These are phyloP conservation scores for Chlamydomonas schloesseri DNA, from an alignment of 139 green algal genomes.

Conservation along the genomic window DNA sequence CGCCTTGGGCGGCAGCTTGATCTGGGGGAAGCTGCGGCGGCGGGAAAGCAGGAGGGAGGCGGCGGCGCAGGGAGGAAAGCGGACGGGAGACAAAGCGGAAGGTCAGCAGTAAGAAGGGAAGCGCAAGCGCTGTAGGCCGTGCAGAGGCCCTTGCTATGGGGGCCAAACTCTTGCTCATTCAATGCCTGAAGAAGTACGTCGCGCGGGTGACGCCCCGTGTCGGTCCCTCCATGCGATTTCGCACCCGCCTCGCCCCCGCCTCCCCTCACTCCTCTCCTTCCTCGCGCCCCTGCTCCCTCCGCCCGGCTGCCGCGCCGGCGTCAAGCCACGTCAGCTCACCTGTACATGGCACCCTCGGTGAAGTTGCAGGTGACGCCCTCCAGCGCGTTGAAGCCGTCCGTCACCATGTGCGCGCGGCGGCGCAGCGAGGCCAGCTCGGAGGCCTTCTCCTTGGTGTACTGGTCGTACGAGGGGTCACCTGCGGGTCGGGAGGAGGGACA, in stretches of 20 bases:
- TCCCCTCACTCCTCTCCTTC: too few relatives aligned
- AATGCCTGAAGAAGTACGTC: too few relatives aligned
- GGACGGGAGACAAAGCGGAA: neutral
- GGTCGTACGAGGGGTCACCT: constrained; percentile 75
- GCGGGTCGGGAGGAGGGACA: neutral
- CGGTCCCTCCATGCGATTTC: too few relatives aligned
- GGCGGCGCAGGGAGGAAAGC: neutral
- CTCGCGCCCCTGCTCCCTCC: too few relatives aligned
- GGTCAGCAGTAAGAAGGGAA: too few relatives aligned
- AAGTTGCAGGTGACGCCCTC: constrained; percentile 87
- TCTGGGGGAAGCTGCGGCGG: constrained; percentile 5
- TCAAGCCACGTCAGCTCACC: constrained; percentile 23
- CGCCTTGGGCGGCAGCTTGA: constrained; percentile 73
- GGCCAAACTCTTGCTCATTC: too few relatives aligned
- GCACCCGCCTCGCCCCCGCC: too few relatives aligned
- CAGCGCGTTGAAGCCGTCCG: constrained; percentile 85
- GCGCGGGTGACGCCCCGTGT: too few relatives aligned
- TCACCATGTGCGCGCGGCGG: constrained; percentile 84
- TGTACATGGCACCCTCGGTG: constrained; percentile 92
- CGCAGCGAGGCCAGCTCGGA: constrained; percentile 57
- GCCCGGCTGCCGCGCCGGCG: too few relatives aligned
- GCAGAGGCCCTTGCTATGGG: too few relatives aligned
- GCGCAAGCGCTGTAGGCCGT: too few relatives aligned
- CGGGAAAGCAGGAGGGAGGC: neutral
- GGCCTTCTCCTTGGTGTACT: constrained; percentile 55